These are phyloP conservation scores for Solanum dulcamara DNA, from an alignment of 257 asterid genomes.

Conservation along the genomic window DNA sequence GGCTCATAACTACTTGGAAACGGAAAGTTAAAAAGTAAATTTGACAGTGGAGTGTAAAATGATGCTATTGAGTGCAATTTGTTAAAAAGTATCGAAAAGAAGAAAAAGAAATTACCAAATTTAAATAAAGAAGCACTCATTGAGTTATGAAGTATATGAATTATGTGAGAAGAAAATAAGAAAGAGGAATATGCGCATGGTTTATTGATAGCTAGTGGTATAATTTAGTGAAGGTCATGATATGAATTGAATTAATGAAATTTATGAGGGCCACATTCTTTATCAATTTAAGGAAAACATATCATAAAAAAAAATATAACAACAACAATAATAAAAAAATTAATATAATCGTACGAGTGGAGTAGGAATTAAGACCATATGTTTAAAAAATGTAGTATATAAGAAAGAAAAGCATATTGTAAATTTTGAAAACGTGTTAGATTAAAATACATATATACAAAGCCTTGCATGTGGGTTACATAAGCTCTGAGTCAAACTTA, in stretches of 20 bases:
- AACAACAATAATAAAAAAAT: accelerated
- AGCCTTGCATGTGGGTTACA: conserved; percentile 13
- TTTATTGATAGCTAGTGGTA: not conserved
- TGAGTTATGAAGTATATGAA: not conserved
- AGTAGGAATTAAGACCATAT: no score
- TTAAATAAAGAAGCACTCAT: not conserved
- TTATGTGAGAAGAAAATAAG: not conserved
- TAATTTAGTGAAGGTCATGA: not conserved
- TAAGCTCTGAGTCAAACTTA: not conserved
- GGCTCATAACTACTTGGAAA: not conserved
- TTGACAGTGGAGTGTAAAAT: not conserved
- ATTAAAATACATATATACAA: not conserved
- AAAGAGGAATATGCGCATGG: not conserved
- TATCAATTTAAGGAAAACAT: not conserved
- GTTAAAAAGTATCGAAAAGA: not conserved
- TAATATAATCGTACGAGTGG: not conserved
- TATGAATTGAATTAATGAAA: not conserved
- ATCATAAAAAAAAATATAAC: not conserved
- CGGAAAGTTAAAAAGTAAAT: not conserved
- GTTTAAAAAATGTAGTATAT: no score
- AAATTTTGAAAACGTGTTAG: not conserved
- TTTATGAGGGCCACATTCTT: not conserved
- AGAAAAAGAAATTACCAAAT: not conserved
- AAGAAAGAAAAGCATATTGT: not conserved
- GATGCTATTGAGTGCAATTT: not conserved